Evolutionary conservation across 164 flowering plant species (phyloP), one percentile per base, ranked within the genome.

Genomic region (Magnolia changhungtana): DNA sequence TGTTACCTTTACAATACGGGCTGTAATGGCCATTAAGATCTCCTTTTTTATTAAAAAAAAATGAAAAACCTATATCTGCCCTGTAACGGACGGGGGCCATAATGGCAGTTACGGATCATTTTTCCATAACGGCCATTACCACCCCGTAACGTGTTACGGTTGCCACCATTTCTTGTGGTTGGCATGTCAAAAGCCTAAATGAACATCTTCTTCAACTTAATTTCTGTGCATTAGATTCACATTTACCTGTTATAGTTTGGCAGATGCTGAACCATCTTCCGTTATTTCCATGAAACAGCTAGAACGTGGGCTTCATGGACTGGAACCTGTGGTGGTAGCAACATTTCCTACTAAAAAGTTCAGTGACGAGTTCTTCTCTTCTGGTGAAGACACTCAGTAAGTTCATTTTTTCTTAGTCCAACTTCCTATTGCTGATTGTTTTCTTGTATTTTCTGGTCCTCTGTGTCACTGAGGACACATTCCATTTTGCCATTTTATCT

Each of bases 251-350:
- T 37, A 37, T 37, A 37, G 45, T 37, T 65, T 65, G 68, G 68
- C 21, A 58, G 37, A 55, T 37, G 20, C 72, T 37, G 59, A 65
- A 23, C 24, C 29, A 65, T 50, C 27, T 7, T 37, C n/a, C 49
- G 7, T 67, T 58, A 21, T 49, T 71, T 67, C 19, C 20, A 74
- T 50, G 71, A 50, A 78, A 63, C 90, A 94, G 98, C 77, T 95
- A 80, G 97, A 95, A 77, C 87, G 94, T 50, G 97, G 98, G 29
- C 81, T 88, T 27, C 96, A 91, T 83, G 98, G 97, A 49, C 80
- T 92, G 63, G 98, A 95, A 77, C 92, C 92, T 72, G 82, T 81
- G 49, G 85, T 83, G 31, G 81, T 89, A 4, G 96, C 98, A 61
- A 92, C 80, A 79, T 93, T 93, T 83, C 98, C 97, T 1, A 88